Evolutionary conservation across 2,329 filamentous ascomycete species (phyloP), one percentile per base, ranked within the genome.

Genomic region (Ophiostoma populinum): DNA sequence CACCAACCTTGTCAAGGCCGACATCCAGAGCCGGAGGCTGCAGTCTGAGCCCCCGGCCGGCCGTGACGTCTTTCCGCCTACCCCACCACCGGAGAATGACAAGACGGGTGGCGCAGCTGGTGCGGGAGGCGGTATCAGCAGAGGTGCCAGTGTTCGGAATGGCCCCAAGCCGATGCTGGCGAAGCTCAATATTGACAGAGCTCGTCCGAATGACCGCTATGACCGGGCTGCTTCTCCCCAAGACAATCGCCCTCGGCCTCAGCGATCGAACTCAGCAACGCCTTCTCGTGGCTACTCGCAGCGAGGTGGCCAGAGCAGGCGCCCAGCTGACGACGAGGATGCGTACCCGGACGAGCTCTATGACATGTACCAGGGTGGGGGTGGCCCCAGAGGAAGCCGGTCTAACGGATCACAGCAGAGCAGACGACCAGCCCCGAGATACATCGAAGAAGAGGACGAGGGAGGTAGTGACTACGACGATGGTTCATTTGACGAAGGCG

Each of bases 81-180:
- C 90, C n/a, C 90, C 90, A 26, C 90, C 90, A 6, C 90, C 90
- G 6, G 90, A 98, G 61, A 70, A 71, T 42, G 85, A 94, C 45
- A 78, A 76, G 48, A 55, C 56, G 4, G 42, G 53, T 22, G 25
- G 21, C 13, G 8, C 26, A 7, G n/a, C 7, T n/a, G 24, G n/a
- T n/a, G 24, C n/a, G 8, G 17, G 19, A 7, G 29, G 24, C 6
- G 38, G 24, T 5, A 59, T 67, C 47, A 66, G 57, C 43, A 63
- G 72, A 16, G 69, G 59, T 34, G 62, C 63, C 19, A 76, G 71
- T n/a, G 67, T 75, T 32, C 67, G 70, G 39, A 73, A 62, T 46
- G 70, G 70, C 3, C 59, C 62, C 32, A 75, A 68, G 43, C 70
- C 70, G 24, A 63, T 65, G 56, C 67, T 65, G n/a, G 62, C 69